These are phyloP conservation scores for Agaricales sp. DNA, from an alignment of 1,284 basidiomycete genomes.

Conservation along the genomic window DNA sequence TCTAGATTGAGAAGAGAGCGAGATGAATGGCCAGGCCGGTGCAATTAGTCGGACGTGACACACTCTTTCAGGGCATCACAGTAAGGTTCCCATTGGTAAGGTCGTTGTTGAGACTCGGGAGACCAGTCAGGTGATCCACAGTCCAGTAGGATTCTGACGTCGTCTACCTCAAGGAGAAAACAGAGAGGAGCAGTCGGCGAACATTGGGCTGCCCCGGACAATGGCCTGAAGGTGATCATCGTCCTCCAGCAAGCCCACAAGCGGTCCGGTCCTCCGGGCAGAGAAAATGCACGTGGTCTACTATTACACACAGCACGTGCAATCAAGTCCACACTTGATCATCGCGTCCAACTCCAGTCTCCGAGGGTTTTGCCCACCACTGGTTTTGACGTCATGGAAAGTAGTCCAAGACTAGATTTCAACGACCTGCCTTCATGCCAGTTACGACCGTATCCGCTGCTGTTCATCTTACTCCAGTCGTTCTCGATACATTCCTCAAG, in stretches of 20 bases:
- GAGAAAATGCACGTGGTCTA: no score
- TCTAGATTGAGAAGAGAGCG: no score
- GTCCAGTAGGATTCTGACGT: constrained; percentile 89
- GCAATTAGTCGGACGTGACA: constrained; percentile 17
- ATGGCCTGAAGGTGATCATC: constrained; percentile 91
- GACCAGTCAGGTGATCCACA: constrained; percentile 88
- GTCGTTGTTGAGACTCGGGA: constrained; percentile 37
- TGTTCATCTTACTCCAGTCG: constrained; percentile 37
- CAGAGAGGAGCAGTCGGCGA: constrained; percentile 56
- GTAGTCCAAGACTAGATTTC: not conserved
- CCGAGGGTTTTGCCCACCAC: no score
- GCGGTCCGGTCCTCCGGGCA: no score
- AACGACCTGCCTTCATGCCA: constrained; percentile 25
- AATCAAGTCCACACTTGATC: no score
- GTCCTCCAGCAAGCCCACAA: no score
- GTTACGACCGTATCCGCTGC: constrained; percentile 43
- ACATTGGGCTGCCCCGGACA: constrained; percentile 73
- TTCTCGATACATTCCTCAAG: constrained; percentile 38
- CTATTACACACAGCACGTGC: no score
- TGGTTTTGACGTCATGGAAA: not conserved
- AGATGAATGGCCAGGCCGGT: constrained; percentile 10
- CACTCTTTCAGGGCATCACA: constrained; percentile 59
- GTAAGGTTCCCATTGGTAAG: constrained; percentile 48
- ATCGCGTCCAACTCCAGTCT: no score
- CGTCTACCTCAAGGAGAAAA: constrained; percentile 92